Base-by-base conservation (phyloP, 768 basidiomycete genomes). In the Dendrothele bispora region DNA sequence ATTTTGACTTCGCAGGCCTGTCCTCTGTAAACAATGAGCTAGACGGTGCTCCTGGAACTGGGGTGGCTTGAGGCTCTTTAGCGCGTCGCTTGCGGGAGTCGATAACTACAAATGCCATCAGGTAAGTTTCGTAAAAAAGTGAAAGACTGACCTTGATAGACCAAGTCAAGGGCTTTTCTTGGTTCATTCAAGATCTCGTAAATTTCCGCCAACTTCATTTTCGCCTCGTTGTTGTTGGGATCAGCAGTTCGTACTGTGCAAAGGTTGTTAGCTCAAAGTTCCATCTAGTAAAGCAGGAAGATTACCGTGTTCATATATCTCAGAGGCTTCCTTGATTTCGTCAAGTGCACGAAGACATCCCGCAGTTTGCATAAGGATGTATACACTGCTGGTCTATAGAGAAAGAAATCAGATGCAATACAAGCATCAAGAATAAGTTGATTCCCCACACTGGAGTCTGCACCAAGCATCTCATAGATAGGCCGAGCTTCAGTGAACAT, bases 131-230 rank as follows among this genome's bases (percentile, higher is more conserved):
- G 25, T 25, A 18, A 18, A 24, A 36, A 10, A 5, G 46, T 42
- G 17, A 10, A 20, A 40, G 21, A 28, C 67, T 4, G 52, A 91
- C 94, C 91, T 79, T 93, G 79, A 43, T 86, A 85, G 12, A 95
- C 87, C 1, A 97, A 68, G 6, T 88, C 84, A 0, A 97, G 73
- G 0, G 95, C 95, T 59, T 86, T 86, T 14, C 83, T 73, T 1
- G 88, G 83, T 53, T 93, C 82, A 36, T 87, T 83, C 54, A 86
- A 67, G 10, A 90, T 83, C 63, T 99, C 95, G 54, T 92, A 91
- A 12, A 94, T 81, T 53, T 90, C 90, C 0, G 95, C 95, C 1
- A 98, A 76, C 52, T 90, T 88, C 79, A 95, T 84, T 64, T 92
- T 93, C 22, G 85, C 86, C 24, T 94, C 89, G 56, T 83, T 81